Evolutionary conservation across 139 green algal species (phyloP).

Genomic region (Chlorella vulgaris): DNA sequence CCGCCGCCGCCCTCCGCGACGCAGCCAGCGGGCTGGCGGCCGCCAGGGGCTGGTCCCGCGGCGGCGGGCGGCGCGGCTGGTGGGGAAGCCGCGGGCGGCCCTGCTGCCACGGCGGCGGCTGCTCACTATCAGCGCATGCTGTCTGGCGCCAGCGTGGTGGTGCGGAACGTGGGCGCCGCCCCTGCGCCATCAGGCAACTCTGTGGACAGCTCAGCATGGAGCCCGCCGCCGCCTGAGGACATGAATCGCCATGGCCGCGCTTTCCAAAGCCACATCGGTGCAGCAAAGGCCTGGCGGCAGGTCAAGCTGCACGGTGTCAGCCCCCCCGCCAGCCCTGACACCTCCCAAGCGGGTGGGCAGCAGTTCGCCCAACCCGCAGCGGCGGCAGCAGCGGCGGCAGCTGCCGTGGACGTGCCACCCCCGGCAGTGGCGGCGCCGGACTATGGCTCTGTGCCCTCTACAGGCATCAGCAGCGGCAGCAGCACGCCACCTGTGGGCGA

Average conservation of each 20-base stretch:
- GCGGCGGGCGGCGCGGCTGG: neutral
- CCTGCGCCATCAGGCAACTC: neutral
- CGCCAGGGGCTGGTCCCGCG: neutral
- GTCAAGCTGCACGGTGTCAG: neutral
- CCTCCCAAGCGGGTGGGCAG: neutral
- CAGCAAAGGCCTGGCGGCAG: neutral
- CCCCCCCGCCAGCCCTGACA: neutral
- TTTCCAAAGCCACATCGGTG: neutral
- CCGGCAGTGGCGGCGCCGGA: neutral
- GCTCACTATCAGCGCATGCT: neutral
- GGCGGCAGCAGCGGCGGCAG: neutral
- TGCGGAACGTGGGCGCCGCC: neutral
- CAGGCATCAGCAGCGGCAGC: slow-evolving; percentile 10
- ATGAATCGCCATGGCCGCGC: neutral
- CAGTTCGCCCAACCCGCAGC: neutral
- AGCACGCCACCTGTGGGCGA: neutral
- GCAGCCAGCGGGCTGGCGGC: slow-evolving; percentile 2
- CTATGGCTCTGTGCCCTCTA: neutral
- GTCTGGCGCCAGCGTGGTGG: neutral
- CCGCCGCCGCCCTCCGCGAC: neutral
- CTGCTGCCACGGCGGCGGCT: neutral
- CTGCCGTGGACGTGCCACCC: neutral
- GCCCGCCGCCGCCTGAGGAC: neutral
- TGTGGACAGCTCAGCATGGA: neutral
- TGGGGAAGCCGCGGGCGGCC: neutral